Evolutionary conservation across 2,329 filamentous ascomycete genomes (phyloP), one percentile per base, ranked within the genome.

Genomic region (Nigrospora osmanthi): DNA sequence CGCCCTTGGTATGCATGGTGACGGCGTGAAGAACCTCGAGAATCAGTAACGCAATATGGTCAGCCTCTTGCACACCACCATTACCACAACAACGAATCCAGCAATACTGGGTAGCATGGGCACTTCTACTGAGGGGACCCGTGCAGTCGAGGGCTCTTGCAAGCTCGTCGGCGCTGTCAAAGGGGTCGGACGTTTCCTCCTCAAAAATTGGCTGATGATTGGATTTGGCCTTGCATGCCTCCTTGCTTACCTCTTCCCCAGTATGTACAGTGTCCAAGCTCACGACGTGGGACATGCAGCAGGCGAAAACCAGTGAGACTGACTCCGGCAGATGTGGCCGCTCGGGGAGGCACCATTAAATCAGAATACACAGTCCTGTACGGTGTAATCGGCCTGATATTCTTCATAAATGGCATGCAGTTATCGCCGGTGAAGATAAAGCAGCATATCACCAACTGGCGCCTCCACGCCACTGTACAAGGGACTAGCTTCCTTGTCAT

Each of bases 341-440:
- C 68, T 15, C 65, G 67, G 41, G 71, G 71, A 33, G 72, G 73
- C 7, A 57, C 63, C 38, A 73, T 71, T 62, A 76, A 62, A 63
- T 81, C 63, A 54, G 78, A 67, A 63, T 76, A 65, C 67, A 79
- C 55, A 66, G 76, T 87, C 44, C 71, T 86, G 30, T 88, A 88
- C 58, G 80, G 83, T 31, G 80, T 75, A 16, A 80, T 88, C 30
- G 78, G 74, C 15, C 63, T 86, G 54, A 85, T 87, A 54, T 88
- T 88, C 60, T 68, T 87, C 46, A 72, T 87, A 52, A 86, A 82
- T 45, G 84, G 84, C 4, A 72, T 86, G 53, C 85, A 84, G 42
- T 75, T 88, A 15, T 73, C 81, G 9, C 79, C 77, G 0, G 68
- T 72, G 32, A 78, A 85, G 53, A 66, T 87, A 11, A 63, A 75